phyloP scores from a whole-genome alignment of 1,284 basidiomycete species.

The Irpex sp. region DNA sequence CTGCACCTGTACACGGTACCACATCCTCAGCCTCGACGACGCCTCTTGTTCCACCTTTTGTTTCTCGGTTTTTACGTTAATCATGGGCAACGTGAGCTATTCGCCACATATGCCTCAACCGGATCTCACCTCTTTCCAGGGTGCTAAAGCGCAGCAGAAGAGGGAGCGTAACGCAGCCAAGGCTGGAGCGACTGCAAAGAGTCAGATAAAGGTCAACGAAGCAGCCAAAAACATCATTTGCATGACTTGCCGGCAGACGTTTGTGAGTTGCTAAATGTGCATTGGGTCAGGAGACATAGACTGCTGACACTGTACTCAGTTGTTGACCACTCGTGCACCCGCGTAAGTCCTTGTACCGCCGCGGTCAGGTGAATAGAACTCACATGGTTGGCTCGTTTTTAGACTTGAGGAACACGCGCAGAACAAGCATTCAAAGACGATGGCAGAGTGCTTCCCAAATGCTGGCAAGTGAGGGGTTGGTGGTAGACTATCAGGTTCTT shows the following conservation, averaged over 20 bases:
- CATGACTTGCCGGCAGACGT: slow-evolving; percentile 61
- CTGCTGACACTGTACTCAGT: slow-evolving; percentile 31
- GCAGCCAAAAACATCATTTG: slow-evolving; percentile 74
- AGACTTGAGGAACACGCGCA: slow-evolving; percentile 72
- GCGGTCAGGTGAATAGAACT: slow-evolving; percentile 3
- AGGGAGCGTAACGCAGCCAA: slow-evolving; percentile 62
- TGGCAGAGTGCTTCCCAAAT: slow-evolving; percentile 73
- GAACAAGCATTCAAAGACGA: slow-evolving; percentile 70
- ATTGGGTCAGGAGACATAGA: background rate
- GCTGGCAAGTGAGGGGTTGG: slow-evolving; percentile 17
- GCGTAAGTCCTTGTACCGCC: slow-evolving; percentile 49
- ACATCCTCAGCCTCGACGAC: background rate
- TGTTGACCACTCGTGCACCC: slow-evolving; percentile 71
- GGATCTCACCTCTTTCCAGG: slow-evolving; percentile 35
- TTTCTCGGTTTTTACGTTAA: background rate
- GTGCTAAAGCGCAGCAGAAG: slow-evolving; percentile 78
- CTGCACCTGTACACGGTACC: too few species aligned
- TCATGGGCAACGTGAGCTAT: slow-evolving; percentile 17
- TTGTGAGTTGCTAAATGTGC: slow-evolving; percentile 45
- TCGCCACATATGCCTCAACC: background rate
- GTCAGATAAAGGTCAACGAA: slow-evolving; percentile 72
- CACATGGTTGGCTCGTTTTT: slow-evolving; percentile 4
- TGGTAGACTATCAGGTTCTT: background rate
- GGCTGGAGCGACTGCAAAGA: slow-evolving; percentile 39
- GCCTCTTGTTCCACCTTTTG: background rate